Evolutionary conservation across 2,329 filamentous ascomycete genomes (phyloP).

Genomic region (Arachnomyces sp.): DNA sequence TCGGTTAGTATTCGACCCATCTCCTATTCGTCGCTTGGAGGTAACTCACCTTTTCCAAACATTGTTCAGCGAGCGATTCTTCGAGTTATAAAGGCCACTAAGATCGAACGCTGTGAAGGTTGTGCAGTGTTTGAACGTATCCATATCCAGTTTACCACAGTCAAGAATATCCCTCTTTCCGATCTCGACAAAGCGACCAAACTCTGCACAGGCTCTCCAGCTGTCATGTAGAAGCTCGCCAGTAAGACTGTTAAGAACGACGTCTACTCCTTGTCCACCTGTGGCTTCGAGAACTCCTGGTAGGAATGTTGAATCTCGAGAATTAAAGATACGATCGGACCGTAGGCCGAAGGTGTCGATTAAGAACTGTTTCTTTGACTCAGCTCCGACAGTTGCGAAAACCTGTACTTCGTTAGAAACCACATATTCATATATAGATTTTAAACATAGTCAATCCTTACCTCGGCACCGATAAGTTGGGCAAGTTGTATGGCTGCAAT

Average conservation of each 20-base stretch:
- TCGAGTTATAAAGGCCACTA: not conserved
- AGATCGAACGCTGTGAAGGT: conserved; percentile 12
- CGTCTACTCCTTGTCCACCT: conserved; percentile 6
- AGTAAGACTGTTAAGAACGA: conserved; percentile 7
- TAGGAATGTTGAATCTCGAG: conserved; percentile 15
- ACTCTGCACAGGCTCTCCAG: conserved; percentile 5
- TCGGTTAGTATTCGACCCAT: not conserved
- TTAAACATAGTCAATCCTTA: too few species aligned
- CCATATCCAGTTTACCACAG: conserved; percentile 11
- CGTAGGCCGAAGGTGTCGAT: conserved; percentile 15
- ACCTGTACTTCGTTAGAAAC: too few species aligned
- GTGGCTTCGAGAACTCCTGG: conserved; percentile 11
- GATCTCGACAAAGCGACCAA: conserved; percentile 14
- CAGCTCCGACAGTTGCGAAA: conserved; percentile 14
- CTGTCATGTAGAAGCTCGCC: conserved; percentile 7
- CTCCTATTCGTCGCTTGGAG: not conserved
- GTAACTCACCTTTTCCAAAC: conserved; percentile 3
- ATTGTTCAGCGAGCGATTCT: not conserved
- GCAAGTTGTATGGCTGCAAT: conserved; percentile 17
- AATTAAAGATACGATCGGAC: conserved; percentile 22
- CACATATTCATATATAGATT: too few species aligned
- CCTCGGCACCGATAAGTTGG: conserved; percentile 13
- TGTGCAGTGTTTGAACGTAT: conserved; percentile 11
- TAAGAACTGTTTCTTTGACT: conserved; percentile 12
- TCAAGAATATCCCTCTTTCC: conserved; percentile 15